Base-by-base conservation (phyloP, 2,329 filamentous ascomycete genomes). In the Fusarium begoniae region DNA sequence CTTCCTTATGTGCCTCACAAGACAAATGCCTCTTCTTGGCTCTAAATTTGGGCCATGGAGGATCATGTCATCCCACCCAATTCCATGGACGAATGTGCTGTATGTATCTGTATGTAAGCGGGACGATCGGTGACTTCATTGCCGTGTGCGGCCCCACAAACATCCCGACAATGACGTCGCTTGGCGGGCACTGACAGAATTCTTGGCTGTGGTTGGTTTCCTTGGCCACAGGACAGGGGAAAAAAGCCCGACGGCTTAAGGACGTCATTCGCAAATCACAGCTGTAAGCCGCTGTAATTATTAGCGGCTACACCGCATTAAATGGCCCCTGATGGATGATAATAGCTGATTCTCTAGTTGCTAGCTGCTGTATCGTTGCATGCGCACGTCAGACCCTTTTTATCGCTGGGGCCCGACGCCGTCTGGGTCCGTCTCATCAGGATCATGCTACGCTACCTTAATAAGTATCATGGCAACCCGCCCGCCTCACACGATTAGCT, bases 41-140 rank as follows among this genome's bases (percentile, higher is more conserved):
- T 69, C 43, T 55, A 69, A 69, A 69, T 38, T 50, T 50, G 48
- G 48, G 32, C 8, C 51, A 54, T 22, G 26, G 41, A 15, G 45
- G 28, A 62, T 47, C 44, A 47, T 47, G 40, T 37, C 44, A 30
- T 50, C 32, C 32, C 14, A 35, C 32, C 32, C 14, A 35, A 35
- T 15, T 28, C 45, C 26, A 30, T 17, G 45, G 14, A 45, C 15
- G n/a, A 18, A 44, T 41, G 22, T 41, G 22, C 18, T 45, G 32
- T n/a, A 35, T 37, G 41, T 66, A 44, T 22, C 17, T 45, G 6
- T 12, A 51, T 41, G 44, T 67, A 53, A 68, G 54, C 44, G 70
- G 70, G 70, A 24, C 38, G 58, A 74, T 74, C 71, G 69, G 71
- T 72, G 71, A 74, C 67, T 72, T 74, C 50, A 74, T 69, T 48